Percentiles rank a stretch among this genome's conserved stretches.
Conservation (phyloP, 1,284 basidiomycete genomes). For the Leccinum pachyderme region DNA sequence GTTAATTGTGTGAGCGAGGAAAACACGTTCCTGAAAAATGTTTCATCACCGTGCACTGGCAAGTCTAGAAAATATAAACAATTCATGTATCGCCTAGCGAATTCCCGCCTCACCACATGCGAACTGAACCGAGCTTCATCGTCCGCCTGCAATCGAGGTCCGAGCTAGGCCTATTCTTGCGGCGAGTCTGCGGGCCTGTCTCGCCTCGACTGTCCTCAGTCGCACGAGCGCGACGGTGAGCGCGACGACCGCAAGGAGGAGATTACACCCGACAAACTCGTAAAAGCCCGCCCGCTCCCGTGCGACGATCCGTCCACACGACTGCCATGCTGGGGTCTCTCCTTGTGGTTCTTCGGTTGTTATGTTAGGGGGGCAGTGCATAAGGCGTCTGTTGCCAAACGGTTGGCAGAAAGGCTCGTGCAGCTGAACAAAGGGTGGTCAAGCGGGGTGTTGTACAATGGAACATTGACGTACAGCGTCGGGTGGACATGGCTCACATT, state of each 20-base stretch:
- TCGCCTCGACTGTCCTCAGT: constrained; percentile 62
- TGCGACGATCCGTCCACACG: constrained; percentile 79
- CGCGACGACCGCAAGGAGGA: constrained; percentile 67
- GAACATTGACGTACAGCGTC: constrained; percentile 57
- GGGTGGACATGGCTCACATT: constrained; percentile 80
- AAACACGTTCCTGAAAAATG: neutral
- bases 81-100: neutral
- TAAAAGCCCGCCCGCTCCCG: constrained; percentile 82
- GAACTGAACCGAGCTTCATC: constrained; percentile 3
- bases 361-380: constrained; percentile 65
- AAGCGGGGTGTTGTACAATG: constrained; percentile 2
- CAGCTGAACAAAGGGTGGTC: constrained; percentile 48
- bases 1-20: neutral
- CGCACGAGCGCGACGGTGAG: constrained; percentile 66
- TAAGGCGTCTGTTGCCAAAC: constrained; percentile 82
- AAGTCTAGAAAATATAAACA: neutral
- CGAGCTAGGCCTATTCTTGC: constrained; percentile 71
- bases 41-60: neutral
- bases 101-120: constrained; percentile 7
- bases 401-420: constrained; percentile 87
- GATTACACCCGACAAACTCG: constrained; percentile 83
- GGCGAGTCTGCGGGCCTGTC: constrained; percentile 79
- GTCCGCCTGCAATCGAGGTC: constrained; percentile 12
- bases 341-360: constrained; percentile 36
- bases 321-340: constrained; percentile 84